Evolutionary conservation across 805 yeast genomes (phyloP), one percentile per base, ranked within the genome.

Genomic region (Saturnispora ahearnii): DNA sequence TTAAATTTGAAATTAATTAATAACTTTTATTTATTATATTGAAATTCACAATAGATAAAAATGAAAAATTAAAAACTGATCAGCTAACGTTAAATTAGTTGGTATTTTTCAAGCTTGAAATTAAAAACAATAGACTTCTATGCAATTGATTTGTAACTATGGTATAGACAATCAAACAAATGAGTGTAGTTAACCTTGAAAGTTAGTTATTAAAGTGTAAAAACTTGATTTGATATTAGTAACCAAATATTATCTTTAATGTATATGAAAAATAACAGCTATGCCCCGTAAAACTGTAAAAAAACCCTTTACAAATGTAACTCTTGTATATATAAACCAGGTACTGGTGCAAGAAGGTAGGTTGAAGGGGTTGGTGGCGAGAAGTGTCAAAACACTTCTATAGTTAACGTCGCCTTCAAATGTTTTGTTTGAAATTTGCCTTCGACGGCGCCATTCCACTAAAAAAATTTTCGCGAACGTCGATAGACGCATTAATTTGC

Each of bases 371-470:
- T 41, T 22, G n/a, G 28, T 40, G 42, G 36, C 43, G 31, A 42
- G 36, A 43, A 48, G 36, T 36, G 24, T 12, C 11, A 48, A 26
- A 40, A 9, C 26, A n/a, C 7, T 1, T 6, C 26, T 21, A 6
- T 34, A 18, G 6, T 6, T 12, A 5, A 28, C 7, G 15, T 24
- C 18, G 30, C 21, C 29, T 41, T 15, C 13, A 30, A 24, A 30
- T 48, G 45, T 48, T 48, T 34, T 41, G 40, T 15, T 42, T 48
- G 12, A 37, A 42, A 33, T 41, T 42, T 29, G 50, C 49, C 49
- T 11, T 46, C 49, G 48, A 29, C 45, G 21, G 30, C 46, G 42
- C 30, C 43, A 21, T 11, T 28, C 29, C 9, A 22, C 31, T 21
- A 41, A 42, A 48, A 34, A 30, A 30, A 5, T 48, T 48, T 45